phyloP scores from a whole-genome alignment of 495 filamentous ascomycete species.

The Hypomontagnella submonticulosa region DNA sequence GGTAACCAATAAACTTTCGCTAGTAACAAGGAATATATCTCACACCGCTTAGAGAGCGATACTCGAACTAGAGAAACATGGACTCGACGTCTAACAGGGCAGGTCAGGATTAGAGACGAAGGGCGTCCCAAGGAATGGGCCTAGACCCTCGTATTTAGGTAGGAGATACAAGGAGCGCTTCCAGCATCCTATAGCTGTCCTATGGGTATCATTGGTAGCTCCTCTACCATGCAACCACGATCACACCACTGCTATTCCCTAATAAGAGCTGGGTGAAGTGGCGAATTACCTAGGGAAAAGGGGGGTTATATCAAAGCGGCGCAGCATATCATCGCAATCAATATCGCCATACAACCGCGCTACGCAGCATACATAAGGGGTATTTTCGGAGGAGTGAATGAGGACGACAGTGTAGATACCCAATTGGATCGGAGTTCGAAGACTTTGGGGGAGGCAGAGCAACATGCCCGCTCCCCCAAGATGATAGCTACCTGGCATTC shows the following conservation, averaged over 20 bases:
- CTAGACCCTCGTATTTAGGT: background rate
- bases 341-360: conserved; percentile 2
- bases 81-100: background rate
- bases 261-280: conserved; percentile 18
- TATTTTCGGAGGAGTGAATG: conserved; percentile 1
- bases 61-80: conserved; percentile 7
- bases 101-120: background rate
- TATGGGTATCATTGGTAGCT: conserved; percentile 4
- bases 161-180: conserved; percentile 7
- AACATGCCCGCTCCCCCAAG: conserved; percentile 21
- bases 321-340: conserved; percentile 17
- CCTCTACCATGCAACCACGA: conserved; percentile 2
- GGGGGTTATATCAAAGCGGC: conserved; percentile 34
- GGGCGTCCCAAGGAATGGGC: background rate
- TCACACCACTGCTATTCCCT: conserved; percentile 12
- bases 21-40: conserved; percentile 5
- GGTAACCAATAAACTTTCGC: conserved; percentile 29
- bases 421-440: conserved; percentile 25
- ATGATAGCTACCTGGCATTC: conserved; percentile 5
- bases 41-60: background rate
- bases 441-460: conserved; percentile 36
- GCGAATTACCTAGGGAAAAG: conserved; percentile 20
- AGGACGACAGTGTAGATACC: background rate
- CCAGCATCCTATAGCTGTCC: background rate
- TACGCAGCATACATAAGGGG: background rate